Conservation (phyloP, 345 rosid species). For the Eucalyptus polybractea region DNA sequence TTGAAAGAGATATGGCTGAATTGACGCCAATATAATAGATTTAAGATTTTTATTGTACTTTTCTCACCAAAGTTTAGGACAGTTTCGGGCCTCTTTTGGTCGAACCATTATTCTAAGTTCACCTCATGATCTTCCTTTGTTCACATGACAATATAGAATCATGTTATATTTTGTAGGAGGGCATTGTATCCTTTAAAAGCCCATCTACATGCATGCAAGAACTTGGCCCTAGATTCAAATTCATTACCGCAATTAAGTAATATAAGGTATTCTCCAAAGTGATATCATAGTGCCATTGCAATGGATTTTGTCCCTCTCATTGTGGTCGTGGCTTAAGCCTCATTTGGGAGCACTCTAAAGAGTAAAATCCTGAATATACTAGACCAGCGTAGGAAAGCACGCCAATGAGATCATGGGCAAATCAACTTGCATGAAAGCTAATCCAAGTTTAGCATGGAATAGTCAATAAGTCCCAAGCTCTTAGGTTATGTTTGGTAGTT, state of each 20-base stretch:
- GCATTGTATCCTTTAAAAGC: background rate
- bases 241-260: background rate
- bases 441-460: background rate
- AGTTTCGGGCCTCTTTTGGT: background rate
- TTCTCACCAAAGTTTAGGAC: background rate
- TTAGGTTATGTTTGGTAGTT: accelerated
- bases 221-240: background rate
- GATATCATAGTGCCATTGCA: background rate
- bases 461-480: background rate
- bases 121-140: background rate
- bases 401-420: background rate
- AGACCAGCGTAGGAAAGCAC: background rate
- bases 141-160: background rate
- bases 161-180: background rate
- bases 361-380: background rate
- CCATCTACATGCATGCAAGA: background rate
- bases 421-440: background rate
- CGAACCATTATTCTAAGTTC: background rate
- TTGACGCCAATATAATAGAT: accelerated
- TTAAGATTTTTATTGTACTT: background rate
- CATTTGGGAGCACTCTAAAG: background rate
- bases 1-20: accelerated
- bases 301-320: background rate
- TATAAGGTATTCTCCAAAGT: background rate
- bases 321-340: background rate